These are phyloP conservation scores for Karstenula rhodostoma DNA, from an alignment of 2,329 filamentous ascomycete species.

Conservation along the genomic window DNA sequence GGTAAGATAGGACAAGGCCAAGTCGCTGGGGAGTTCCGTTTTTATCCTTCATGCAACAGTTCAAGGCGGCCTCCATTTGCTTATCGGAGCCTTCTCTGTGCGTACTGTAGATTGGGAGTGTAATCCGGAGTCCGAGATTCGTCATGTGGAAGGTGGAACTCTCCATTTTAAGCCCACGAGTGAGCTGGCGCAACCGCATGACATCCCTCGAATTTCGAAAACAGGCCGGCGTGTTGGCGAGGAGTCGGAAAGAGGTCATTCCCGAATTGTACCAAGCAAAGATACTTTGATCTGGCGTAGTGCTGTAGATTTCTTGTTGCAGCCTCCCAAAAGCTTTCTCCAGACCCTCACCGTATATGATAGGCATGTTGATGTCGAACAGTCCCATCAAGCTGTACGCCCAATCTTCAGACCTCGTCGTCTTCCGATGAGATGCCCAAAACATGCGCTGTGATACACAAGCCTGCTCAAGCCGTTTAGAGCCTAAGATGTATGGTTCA, in stretches of 20 bases:
- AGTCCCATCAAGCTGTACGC: slow-evolving; percentile 27
- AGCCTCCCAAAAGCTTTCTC: slow-evolving; percentile 18
- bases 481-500: background rate
- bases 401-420: slow-evolving; percentile 23
- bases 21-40: background rate
- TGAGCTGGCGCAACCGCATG: background rate
- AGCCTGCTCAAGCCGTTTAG: background rate
- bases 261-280: background rate
- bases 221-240: background rate
- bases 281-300: slow-evolving; percentile 1
- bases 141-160: background rate
- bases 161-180: background rate
- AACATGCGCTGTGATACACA: slow-evolving; percentile 16
- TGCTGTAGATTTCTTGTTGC: slow-evolving; percentile 21
- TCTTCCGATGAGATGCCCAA: slow-evolving; percentile 26
- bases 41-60: background rate
- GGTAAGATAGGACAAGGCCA: background rate
- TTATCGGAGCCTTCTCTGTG: background rate
- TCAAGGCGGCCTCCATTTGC: background rate
- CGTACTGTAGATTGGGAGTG: background rate
- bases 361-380: slow-evolving; percentile 21
- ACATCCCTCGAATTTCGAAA: slow-evolving; percentile 1
- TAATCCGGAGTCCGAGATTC: slow-evolving; percentile 2
- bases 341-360: slow-evolving; percentile 19
- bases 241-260: background rate